phyloP scores from a whole-genome alignment of 768 basidiomycete genomes.

The Dentipellis sp. region DNA sequence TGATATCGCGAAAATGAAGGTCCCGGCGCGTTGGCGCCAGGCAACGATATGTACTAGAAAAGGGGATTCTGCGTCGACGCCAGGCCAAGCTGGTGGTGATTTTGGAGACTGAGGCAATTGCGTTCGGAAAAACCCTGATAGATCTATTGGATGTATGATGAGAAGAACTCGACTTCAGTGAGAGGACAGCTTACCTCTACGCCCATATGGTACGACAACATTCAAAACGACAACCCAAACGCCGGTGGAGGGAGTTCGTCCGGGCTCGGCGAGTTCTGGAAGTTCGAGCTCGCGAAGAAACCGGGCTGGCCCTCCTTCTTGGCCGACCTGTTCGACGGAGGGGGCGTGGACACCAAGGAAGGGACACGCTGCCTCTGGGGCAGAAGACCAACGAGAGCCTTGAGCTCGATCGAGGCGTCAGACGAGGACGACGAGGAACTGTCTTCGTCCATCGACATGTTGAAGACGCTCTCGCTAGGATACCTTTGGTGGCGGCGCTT shows the following conservation, averaged over 20 bases:
- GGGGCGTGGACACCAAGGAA: slow-evolving; percentile 8
- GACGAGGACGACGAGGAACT: slow-evolving; percentile 27
- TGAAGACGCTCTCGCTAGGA: slow-evolving; percentile 69
- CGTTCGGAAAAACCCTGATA: slow-evolving; percentile 21
- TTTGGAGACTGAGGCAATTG: slow-evolving; percentile 24
- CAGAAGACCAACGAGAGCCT: slow-evolving; percentile 23
- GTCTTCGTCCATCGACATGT: slow-evolving; percentile 68
- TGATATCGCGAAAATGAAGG: slow-evolving; percentile 24
- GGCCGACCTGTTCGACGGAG: slow-evolving; percentile 9
- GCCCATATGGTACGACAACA: slow-evolving; percentile 6
- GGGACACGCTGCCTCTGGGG: slow-evolving; percentile 7
- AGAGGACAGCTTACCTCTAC: background rate
- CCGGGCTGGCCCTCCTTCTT: slow-evolving; percentile 10
- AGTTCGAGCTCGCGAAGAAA: slow-evolving; percentile 72
- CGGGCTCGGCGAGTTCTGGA: slow-evolving; percentile 83
- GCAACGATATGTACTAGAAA: slow-evolving; percentile 17
- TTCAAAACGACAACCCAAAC: slow-evolving; percentile 27
- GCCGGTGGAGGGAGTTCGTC: slow-evolving; percentile 69
- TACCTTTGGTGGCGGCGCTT: slow-evolving; percentile 39
- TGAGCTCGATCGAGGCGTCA: slow-evolving; percentile 28
- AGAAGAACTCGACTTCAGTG: background rate
- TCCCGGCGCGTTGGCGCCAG: slow-evolving; percentile 14
- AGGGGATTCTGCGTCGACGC: slow-evolving; percentile 24
- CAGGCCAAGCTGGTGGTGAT: slow-evolving; percentile 19
- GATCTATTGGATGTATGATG: slow-evolving; percentile 20